Base-by-base conservation (phyloP, 2,329 filamentous ascomycete genomes). In the Blastomyces parvus region DNA sequence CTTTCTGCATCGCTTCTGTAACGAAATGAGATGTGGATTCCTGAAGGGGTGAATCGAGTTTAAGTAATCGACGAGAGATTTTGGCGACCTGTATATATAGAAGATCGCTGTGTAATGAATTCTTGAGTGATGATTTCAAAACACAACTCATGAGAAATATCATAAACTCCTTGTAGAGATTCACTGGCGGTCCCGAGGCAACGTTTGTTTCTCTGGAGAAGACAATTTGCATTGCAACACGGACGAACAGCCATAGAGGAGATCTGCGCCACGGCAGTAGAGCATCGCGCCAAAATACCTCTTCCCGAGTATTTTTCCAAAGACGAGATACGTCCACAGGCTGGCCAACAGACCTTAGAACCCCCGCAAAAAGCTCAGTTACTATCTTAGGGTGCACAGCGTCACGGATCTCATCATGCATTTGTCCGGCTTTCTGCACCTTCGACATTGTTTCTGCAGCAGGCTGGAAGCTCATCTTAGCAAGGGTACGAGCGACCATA, bases 191-290 rank as follows among this genome's bases (percentile, higher is more conserved):
- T 83, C 19, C 0, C 59, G 22, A 0, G 71, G 22, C 11, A 25
- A 46, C n/a, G 82, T 66, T 6, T 82, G 64, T 0, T 64, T 60
- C 0, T 73, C 63, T 69, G 82, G 74, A 66, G 83, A 72, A 25
- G 76, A 80, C 0, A 19, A 73, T 69, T 60, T 86, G 82, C 2
- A 84, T 64, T 0, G 76, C 69, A 0, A 84, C 82, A 0, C 84
- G 80, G 2, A 86, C 62, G 0, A 85, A 72, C 0, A 86, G 73
- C 83, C 83, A 87, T 0, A 81, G 64, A 0, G 83, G 74, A 14
- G 83, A 85, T 55, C 80, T 71, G 13, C 78, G 73, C 83, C 83
- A 86, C 0, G 80, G 81, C 0, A 61, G 52, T 0, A 64, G 64
- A 17, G 64, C 63, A 62, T 70, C 57, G 2, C 67, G 64, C 74